A percentile compares a stretch with the other conserved stretches of the same genome.
Evolutionary conservation across 352 stramenopile genomes (phyloP).

Genomic region (Phytophthora tentaculata): DNA sequence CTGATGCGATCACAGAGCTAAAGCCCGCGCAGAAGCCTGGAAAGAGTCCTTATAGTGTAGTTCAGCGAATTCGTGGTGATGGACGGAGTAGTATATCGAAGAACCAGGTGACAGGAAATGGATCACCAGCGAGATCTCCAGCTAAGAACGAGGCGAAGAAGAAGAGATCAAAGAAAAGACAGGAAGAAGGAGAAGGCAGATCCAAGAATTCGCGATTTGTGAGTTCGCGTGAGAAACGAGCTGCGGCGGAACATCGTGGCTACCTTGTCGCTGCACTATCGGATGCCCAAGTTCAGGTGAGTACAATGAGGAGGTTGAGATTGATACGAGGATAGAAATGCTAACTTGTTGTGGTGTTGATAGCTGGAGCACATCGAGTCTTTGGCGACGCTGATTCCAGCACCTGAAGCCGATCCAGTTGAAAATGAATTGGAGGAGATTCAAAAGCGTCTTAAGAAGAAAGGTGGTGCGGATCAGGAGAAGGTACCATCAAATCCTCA

Average conservation of each 20-base stretch:
- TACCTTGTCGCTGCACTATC: conserved; percentile 69
- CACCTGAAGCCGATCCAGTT: conserved; percentile 6
- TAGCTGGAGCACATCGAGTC: conserved; percentile 64
- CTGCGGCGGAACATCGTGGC: conserved; percentile 59
- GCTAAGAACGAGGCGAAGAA: conserved; percentile 23
- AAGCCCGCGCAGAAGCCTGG: conserved; percentile 30
- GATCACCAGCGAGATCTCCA: conserved; percentile 15
- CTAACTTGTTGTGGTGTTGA: conserved; percentile 1
- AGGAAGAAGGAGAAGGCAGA: not conserved
- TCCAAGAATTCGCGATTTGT: conserved; percentile 41
- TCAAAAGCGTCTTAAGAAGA: not conserved
- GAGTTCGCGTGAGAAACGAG: conserved; percentile 57
- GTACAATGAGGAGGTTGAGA: conserved; percentile 1
- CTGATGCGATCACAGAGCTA: conserved; percentile 50
- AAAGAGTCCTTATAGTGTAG: conserved; percentile 67
- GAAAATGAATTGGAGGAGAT: conserved; percentile 7
- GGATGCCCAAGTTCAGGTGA: conserved; percentile 64
- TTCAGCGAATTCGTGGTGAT: conserved; percentile 42
- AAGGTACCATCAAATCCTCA: not conserved
- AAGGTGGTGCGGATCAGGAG: not conserved
- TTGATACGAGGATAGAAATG: not conserved
- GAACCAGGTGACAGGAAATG: conserved; percentile 7
- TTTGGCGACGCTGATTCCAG: conserved; percentile 41
- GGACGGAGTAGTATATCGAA: conserved; percentile 16
- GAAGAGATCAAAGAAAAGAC: conserved; percentile 19